Evolutionary conservation across 2,329 filamentous ascomycete genomes (phyloP), one percentile per base, ranked within the genome.

Genomic region (Xylaria sp.): DNA sequence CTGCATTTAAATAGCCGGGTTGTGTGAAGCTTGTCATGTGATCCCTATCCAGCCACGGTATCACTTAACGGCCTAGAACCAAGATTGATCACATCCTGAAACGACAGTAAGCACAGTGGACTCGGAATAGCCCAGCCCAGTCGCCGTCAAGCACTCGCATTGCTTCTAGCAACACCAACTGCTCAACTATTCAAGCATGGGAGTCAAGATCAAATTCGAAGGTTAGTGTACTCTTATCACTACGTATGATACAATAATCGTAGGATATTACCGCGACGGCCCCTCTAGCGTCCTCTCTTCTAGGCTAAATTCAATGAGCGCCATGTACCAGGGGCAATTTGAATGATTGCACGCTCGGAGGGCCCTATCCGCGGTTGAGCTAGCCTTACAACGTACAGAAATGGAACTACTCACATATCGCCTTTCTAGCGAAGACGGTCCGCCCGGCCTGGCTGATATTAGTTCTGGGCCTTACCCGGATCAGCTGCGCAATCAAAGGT

Each of bases 301-400:
- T 67, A 71, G 69, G 67, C 69, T 71, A 69, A 70, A 70, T 68
- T 48, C 61, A 60, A 56, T 46, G 25, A 49, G 54, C 10, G 25
- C 58, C 35, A 37, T 29, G 37, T 40, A 56, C 57, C 43, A 58
- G 44, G 40, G 15, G 21, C 35, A 61, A 62, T 59, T 54, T 60
- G 58, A 55, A 47, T 65, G 35, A 49, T 60, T 58, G 64, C 57
- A 60, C 62, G 37, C 31, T 51, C 60, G 60, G 60, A 63, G 25
- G 58, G 59, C 63, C 51, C 35, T 60, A 33, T 70, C 69, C 69
- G 69, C 48, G 33, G 33, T 63, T 57, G 7, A 35, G 31, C 21
- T 37, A n/a, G 58, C 54, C 54, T 44, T 41, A 58, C 63, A 37
- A n/a, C 43, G 58, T 9, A 55, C 25, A 23, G 51, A 65, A 51